phyloP scores from a whole-genome alignment of 2,329 filamentous ascomycete species.

The Albophoma yamanashiensis region DNA sequence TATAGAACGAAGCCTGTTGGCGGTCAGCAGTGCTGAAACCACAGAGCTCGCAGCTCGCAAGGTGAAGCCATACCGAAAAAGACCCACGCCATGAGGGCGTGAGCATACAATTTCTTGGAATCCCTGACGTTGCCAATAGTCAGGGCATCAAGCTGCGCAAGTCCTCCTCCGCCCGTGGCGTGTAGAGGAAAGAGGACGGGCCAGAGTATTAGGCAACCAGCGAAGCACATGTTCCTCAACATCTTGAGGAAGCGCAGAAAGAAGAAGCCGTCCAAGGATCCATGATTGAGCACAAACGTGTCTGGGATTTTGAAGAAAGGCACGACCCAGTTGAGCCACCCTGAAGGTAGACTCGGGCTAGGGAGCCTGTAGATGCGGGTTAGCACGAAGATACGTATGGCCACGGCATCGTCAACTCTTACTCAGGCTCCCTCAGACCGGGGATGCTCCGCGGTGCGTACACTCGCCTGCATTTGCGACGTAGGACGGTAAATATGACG shows the following conservation, averaged over 20 bases:
- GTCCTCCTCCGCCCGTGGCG: constrained; percentile 60
- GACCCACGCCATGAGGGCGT: constrained; percentile 68
- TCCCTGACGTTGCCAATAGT: constrained; percentile 65
- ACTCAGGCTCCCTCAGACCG: constrained; percentile 33
- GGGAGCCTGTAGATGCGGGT: background rate
- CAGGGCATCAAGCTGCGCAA: constrained; percentile 62
- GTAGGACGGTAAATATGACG: constrained; percentile 35
- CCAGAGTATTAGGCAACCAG: constrained; percentile 77
- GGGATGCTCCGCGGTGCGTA: constrained; percentile 44
- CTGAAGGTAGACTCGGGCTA: constrained; percentile 29
- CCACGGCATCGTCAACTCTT: constrained; percentile 5
- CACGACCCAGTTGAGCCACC: constrained; percentile 56
- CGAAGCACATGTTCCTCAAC: constrained; percentile 73
- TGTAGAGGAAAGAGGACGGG: constrained; percentile 82
- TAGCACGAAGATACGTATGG: background rate
- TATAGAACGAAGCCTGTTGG: constrained; percentile 75
- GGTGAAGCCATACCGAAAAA: constrained; percentile 42
- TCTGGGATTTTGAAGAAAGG: constrained; percentile 61
- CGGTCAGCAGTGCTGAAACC: background rate
- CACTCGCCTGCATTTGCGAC: constrained; percentile 37
- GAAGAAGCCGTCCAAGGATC: constrained; percentile 85
- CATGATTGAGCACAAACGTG: constrained; percentile 75
- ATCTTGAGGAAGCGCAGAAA: constrained; percentile 63
- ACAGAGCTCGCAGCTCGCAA: background rate
- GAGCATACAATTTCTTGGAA: constrained; percentile 62